Evolutionary conservation across 2,329 filamentous ascomycete genomes (phyloP).

Genomic region (Leptographium flavum): DNA sequence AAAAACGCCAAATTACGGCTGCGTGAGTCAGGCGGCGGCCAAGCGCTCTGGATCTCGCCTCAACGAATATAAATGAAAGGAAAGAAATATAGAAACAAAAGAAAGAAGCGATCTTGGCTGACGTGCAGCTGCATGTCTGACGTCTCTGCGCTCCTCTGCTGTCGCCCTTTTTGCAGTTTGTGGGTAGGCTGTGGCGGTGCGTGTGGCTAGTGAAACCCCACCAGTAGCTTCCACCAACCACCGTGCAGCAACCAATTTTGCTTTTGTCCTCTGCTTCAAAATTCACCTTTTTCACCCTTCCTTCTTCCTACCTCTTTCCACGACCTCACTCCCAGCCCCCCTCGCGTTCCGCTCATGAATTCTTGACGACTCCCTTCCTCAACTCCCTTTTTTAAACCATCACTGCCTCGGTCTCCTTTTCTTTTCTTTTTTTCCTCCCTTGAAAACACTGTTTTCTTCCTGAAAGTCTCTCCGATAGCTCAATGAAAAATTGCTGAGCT

Average conservation of each 20-base stretch:
- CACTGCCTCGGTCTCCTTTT: neutral
- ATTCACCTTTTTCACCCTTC: neutral
- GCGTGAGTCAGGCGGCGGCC: neutral
- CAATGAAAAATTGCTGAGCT: neutral
- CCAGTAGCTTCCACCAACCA: constrained; percentile 2
- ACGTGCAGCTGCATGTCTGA: too few relatives aligned
- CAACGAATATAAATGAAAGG: too few relatives aligned
- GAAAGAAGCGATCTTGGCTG: too few relatives aligned
- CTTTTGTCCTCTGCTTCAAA: neutral
- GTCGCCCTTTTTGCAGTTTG: too few relatives aligned
- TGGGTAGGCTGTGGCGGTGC: constrained; percentile 1
- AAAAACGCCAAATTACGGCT: neutral
- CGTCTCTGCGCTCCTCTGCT: too few relatives aligned
- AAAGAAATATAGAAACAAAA: too few relatives aligned
- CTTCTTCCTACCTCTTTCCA: neutral
- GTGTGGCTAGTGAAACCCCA: neutral
- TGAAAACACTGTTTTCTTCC: neutral
- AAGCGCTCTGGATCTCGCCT: too few relatives aligned
- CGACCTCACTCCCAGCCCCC: neutral
- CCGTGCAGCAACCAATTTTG: neutral
- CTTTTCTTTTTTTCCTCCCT: neutral
- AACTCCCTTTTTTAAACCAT: neutral
- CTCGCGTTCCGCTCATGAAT: neutral
- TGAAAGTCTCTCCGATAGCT: neutral
- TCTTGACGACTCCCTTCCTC: neutral